phyloP scores from a whole-genome alignment of 2,329 filamentous ascomycete species.

The Stagonosporopsis rhizophila region DNA sequence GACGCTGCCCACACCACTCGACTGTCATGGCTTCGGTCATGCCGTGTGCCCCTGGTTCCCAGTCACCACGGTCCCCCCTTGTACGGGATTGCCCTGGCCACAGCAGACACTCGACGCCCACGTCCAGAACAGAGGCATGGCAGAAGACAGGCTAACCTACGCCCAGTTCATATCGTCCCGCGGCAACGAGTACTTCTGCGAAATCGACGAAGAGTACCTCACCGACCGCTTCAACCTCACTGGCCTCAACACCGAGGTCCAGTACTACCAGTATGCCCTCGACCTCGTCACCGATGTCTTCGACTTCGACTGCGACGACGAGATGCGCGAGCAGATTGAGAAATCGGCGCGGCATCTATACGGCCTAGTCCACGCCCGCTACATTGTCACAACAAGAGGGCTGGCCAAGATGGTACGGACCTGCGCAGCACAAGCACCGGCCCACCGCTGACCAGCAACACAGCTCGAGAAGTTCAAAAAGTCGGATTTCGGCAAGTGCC shows the following conservation, averaged over 20 bases:
- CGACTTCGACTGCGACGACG: slow-evolving; percentile 97
- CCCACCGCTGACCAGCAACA: slow-evolving; percentile 18
- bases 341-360: slow-evolving; percentile 96
- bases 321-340: slow-evolving; percentile 97
- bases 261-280: slow-evolving; percentile 98
- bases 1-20: neutral
- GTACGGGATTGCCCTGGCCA: neutral
- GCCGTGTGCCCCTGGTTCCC: neutral
- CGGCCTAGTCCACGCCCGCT: slow-evolving; percentile 92
- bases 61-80: neutral
- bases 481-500: slow-evolving; percentile 96
- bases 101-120: neutral
- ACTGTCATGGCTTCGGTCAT: neutral
- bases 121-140: neutral
- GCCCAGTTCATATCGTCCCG: slow-evolving; percentile 92
- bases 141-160: slow-evolving; percentile 16
- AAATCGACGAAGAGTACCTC: slow-evolving; percentile 98
- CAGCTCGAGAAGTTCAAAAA: slow-evolving; percentile 99
- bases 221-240: slow-evolving; percentile 98
- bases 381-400: slow-evolving; percentile 94
- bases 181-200: slow-evolving; percentile 99
- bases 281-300: slow-evolving; percentile 98
- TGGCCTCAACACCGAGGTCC: slow-evolving; percentile 93
- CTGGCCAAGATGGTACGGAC: slow-evolving; percentile 87
- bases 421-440: too few relatives aligned